These are phyloP conservation scores for Catharanthus roseus DNA, from an alignment of 257 asterid species.

Conservation along the genomic window DNA sequence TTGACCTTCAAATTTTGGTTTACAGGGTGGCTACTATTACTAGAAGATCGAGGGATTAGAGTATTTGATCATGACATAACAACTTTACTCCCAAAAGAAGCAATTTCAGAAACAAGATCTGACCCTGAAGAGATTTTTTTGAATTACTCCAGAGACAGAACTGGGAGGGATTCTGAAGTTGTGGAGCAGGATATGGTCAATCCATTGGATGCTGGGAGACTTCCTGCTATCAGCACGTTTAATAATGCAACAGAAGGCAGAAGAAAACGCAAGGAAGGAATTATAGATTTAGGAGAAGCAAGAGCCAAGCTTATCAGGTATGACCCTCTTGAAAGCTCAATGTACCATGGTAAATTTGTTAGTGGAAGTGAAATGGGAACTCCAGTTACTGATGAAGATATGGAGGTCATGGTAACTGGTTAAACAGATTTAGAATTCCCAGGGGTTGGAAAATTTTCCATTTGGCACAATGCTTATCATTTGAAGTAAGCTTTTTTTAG, in stretches of 20 bases:
- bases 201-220: constrained; percentile 12
- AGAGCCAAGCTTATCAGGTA: constrained; percentile 43
- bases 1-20: constrained; percentile 6
- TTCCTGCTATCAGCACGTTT: constrained; percentile 16
- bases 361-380: constrained; percentile 11
- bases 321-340: constrained; percentile 21
- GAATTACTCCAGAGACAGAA: neutral
- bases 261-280: constrained; percentile 56
- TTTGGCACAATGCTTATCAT: neutral
- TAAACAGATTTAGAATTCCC: neutral
- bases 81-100: constrained; percentile 33
- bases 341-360: constrained; percentile 3
- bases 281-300: constrained; percentile 27
- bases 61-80: constrained; percentile 35
- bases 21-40: constrained; percentile 51
- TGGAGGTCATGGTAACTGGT: constrained; percentile 29
- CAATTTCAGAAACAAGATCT: constrained; percentile 15
- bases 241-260: constrained; percentile 18
- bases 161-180: constrained; percentile 6
- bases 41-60: constrained; percentile 42
- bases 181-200: constrained; percentile 38
- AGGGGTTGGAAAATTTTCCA: neutral
- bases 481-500: neutral
- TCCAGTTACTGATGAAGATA: constrained; percentile 35
- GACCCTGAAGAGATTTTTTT: constrained; percentile 13